phyloP scores from a whole-genome alignment of 2,329 filamentous ascomycete genomes.

The Pezicula carpinea region DNA sequence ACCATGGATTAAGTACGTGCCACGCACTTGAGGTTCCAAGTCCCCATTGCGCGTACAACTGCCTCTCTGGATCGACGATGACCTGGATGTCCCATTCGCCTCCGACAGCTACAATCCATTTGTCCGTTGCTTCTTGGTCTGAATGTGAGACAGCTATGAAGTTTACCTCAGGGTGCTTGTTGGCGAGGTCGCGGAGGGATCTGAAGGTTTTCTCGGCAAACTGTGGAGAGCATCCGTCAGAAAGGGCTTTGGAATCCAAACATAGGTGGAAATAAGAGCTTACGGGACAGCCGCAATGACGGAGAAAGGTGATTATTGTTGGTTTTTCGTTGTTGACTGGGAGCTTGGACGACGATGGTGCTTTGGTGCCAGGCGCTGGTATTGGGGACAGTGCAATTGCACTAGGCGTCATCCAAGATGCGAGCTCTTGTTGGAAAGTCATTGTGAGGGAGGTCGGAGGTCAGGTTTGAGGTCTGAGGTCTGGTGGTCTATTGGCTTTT shows the following conservation, averaged over 20 bases:
- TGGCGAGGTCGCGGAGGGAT: slow-evolving; percentile 46
- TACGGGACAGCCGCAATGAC: slow-evolving; percentile 75
- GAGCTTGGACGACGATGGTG: slow-evolving; percentile 50
- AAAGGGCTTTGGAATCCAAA: neutral
- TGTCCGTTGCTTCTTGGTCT: slow-evolving; percentile 48
- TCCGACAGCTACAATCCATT: slow-evolving; percentile 22
- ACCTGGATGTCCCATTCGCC: slow-evolving; percentile 44
- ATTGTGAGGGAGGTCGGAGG: slow-evolving; percentile 9
- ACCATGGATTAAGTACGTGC: slow-evolving; percentile 56
- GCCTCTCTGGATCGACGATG: slow-evolving; percentile 54
- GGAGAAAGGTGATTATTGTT: slow-evolving; percentile 61
- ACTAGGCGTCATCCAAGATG: slow-evolving; percentile 22
- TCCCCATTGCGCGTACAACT: slow-evolving; percentile 62
- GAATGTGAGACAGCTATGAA: slow-evolving; percentile 63
- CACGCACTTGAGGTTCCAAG: slow-evolving; percentile 55
- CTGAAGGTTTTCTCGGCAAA: slow-evolving; percentile 64
- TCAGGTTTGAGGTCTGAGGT: neutral
- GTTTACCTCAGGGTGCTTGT: slow-evolving; percentile 42
- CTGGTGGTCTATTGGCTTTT: neutral
- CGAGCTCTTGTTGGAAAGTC: slow-evolving; percentile 27
- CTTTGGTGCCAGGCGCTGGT: slow-evolving; percentile 49
- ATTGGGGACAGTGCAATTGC: slow-evolving; percentile 35
- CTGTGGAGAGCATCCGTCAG: slow-evolving; percentile 20
- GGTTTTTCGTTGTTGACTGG: slow-evolving; percentile 49
- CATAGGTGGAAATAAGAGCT: slow-evolving; percentile 18